Conservation (phyloP, 352 stramenopile genomes). For the Poterioochromonas sp. region DNA sequence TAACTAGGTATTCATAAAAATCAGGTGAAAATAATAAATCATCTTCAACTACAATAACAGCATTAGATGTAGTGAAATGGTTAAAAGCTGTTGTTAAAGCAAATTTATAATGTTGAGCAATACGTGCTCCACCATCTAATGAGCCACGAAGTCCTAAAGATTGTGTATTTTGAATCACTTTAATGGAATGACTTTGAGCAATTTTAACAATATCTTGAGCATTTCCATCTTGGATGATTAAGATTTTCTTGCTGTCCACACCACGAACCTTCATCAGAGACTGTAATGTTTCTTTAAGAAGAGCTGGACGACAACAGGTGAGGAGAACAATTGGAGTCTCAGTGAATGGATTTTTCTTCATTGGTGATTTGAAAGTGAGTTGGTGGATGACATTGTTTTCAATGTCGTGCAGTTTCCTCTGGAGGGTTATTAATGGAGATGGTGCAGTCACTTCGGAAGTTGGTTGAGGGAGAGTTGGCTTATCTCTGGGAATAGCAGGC, state of each 20-base stretch:
- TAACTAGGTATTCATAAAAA: conserved; percentile 19
- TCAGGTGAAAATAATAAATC: conserved; percentile 30
- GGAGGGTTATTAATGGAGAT: background rate
- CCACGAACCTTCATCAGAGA: background rate
- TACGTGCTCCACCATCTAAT: conserved; percentile 7
- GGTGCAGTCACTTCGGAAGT: background rate
- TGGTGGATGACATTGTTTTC: background rate
- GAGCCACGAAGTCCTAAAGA: background rate
- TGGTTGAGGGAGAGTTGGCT: background rate
- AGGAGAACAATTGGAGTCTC: conserved; percentile 6
- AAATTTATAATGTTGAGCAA: conserved; percentile 29
- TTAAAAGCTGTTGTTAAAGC: conserved; percentile 15
- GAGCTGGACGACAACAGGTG: background rate
- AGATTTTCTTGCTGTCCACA: background rate
- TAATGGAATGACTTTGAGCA: background rate
- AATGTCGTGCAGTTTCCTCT: too few relatives aligned
- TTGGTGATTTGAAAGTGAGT: background rate
- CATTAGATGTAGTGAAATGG: background rate
- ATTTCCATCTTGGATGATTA: conserved; percentile 21
- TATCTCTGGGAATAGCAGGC: too few relatives aligned
- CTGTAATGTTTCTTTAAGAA: conserved; percentile 8
- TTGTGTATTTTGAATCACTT: background rate
- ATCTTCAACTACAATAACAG: conserved; percentile 26
- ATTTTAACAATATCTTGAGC: background rate
- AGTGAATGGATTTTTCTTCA: background rate